Evolutionary conservation across 208 protist genomes (phyloP).

Genomic region (Dictyostelium gargantuum): DNA sequence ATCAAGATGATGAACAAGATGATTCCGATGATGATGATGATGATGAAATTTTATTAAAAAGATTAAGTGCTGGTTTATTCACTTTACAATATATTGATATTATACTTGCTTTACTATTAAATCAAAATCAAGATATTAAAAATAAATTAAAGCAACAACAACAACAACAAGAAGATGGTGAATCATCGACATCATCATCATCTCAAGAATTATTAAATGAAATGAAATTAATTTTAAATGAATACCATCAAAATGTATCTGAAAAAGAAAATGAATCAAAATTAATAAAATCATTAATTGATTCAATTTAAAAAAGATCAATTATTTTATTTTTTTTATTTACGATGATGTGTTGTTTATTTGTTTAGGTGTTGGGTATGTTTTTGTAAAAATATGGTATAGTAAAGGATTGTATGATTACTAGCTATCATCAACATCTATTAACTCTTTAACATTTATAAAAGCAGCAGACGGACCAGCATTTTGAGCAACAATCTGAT

Average conservation of each 20-base stretch:
- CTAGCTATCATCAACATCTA: conserved; percentile 22
- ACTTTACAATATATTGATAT: conserved; percentile 75
- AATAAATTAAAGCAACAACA: background rate
- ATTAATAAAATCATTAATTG: background rate
- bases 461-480: background rate
- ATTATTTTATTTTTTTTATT: no score
- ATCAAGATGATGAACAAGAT: conserved; percentile 46
- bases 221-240: background rate
- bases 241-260: background rate
- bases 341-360: no score
- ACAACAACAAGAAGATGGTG: no score
- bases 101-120: conserved; percentile 55
- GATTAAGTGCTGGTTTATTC: conserved; percentile 73
- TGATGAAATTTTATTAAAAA: conserved; percentile 69
- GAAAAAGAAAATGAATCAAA: background rate
- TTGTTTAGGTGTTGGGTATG: no score
- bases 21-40: conserved; percentile 73
- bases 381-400: no score
- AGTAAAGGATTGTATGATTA: no score
- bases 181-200: no score
- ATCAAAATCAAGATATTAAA: background rate
- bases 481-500: conserved; percentile 23
- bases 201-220: background rate
- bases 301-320: background rate
- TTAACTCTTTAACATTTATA: conserved; percentile 47